phyloP scores from a whole-genome alignment of 108 stramenopile genomes.

The Craspedostauros australis region DNA sequence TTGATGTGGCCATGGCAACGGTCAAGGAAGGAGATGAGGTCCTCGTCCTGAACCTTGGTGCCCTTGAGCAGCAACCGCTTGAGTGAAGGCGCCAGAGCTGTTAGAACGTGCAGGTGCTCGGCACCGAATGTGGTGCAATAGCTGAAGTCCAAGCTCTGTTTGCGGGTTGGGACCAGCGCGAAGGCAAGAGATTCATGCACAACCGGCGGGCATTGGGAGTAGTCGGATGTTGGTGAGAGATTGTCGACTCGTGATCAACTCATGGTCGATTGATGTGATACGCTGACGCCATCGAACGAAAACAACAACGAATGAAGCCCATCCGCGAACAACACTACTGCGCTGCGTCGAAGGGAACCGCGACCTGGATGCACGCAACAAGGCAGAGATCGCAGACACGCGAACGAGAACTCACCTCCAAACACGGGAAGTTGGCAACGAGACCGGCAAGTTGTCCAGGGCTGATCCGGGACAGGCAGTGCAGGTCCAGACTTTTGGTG shows the following conservation, averaged over 20 bases:
- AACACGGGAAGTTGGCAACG: not conserved
- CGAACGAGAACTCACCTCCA: conserved; percentile 11
- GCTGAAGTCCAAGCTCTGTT: conserved; percentile 1
- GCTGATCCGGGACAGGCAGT: not conserved
- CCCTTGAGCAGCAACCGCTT: not conserved
- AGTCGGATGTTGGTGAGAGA: not conserved
- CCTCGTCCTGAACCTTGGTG: not conserved
- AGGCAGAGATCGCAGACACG: too few relatives aligned
- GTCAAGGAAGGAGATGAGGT: not conserved
- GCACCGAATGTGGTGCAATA: conserved; percentile 6
- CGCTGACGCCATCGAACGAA: not conserved
- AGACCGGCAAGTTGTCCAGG: not conserved
- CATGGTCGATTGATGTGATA: too few relatives aligned
- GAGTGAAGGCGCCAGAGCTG: not conserved
- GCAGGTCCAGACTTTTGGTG: not conserved
- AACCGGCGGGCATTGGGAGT: too few relatives aligned
- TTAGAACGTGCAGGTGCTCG: not conserved
- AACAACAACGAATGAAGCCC: not conserved
- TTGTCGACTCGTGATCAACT: not conserved
- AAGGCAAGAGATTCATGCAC: too few relatives aligned
- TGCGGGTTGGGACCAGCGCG: not conserved
- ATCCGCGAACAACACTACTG: too few relatives aligned
- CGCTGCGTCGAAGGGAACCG: too few relatives aligned
- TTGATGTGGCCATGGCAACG: too few relatives aligned
- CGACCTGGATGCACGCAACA: too few relatives aligned